Percentiles rank a stretch among this genome's conserved stretches.
phyloP scores from a whole-genome alignment of 2,329 filamentous ascomycete genomes.

The Penicillium griseofulvum region DNA sequence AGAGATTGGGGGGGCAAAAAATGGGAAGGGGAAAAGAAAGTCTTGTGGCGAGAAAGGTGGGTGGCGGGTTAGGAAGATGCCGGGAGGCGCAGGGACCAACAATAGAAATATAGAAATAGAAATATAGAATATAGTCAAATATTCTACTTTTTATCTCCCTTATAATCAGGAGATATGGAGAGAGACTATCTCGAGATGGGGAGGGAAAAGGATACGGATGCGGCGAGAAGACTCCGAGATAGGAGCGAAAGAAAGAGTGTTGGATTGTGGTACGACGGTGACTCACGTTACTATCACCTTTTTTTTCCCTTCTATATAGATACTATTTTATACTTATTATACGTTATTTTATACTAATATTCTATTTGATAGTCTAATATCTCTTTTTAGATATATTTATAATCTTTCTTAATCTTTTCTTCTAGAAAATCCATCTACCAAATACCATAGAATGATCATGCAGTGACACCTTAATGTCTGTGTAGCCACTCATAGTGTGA shows the following conservation, averaged over 20 bases:
- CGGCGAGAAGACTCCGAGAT: conserved; percentile 10
- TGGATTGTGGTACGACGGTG: conserved; percentile 8
- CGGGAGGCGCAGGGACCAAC: conserved; percentile 8
- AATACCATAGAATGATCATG: not conserved
- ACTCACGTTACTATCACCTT: conserved; percentile 1
- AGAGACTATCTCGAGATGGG: not conserved
- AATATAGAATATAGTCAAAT: conserved; percentile 13
- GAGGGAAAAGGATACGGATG: conserved; percentile 5
- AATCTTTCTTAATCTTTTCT: not conserved
- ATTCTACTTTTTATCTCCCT: not conserved
- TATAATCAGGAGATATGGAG: conserved; percentile 4
- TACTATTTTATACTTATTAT: not conserved
- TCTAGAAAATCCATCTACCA: not conserved
- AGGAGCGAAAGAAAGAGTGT: not conserved
- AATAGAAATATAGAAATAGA: no score
- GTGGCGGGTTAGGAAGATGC: conserved; percentile 14
- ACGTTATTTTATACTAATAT: not conserved
- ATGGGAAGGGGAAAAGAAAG: conserved; percentile 5
- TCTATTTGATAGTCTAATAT: no score
- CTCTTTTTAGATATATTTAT: not conserved
- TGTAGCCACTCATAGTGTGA: conserved; percentile 1
- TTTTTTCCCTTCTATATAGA: not conserved
- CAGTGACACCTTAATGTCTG: not conserved
- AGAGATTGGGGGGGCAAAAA: conserved; percentile 14
- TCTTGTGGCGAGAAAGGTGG: conserved; percentile 16